Percentiles rank a stretch among this genome's conserved stretches.
Conservation (phyloP, 352 stramenopile species). For the Globisporangium nagaii region DNA sequence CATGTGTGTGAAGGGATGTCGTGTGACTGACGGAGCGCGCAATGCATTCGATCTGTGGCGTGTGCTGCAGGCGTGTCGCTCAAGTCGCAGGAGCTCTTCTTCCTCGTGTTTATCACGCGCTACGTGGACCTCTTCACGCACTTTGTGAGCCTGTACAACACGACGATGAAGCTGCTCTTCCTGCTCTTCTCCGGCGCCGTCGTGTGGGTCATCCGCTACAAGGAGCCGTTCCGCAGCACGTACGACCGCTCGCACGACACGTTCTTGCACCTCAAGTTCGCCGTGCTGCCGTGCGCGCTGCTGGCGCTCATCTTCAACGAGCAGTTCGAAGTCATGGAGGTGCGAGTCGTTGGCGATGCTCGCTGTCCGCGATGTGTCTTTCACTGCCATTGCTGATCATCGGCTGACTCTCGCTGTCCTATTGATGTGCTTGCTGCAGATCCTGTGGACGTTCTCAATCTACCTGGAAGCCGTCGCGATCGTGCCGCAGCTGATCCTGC, state of each 20-base stretch:
- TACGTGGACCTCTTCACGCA: slow-evolving; percentile 99
- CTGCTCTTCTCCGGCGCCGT: slow-evolving; percentile 95
- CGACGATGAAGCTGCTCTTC: slow-evolving; percentile 98
- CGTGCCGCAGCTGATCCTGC: slow-evolving; percentile 98
- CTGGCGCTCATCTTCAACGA: slow-evolving; percentile 96
- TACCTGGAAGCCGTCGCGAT: slow-evolving; percentile 99
- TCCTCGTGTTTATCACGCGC: slow-evolving; percentile 97
- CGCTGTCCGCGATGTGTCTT: not conserved
- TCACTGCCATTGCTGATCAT: not conserved
- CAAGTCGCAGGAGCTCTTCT: slow-evolving; percentile 99
- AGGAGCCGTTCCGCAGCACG: slow-evolving; percentile 95
- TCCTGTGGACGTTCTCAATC: slow-evolving; percentile 99
- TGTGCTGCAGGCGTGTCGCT: slow-evolving; percentile 92
- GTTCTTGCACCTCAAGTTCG: slow-evolving; percentile 98
- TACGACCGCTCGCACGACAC: slow-evolving; percentile 99
- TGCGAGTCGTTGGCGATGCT: slow-evolving; percentile 3
- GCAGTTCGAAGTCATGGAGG: slow-evolving; percentile 85
- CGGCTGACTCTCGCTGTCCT: not conserved
- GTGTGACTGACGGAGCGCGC: not conserved
- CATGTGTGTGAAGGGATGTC: too few species aligned
- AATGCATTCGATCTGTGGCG: not conserved
- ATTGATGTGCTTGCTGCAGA: slow-evolving; percentile 24
- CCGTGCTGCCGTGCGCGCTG: slow-evolving; percentile 92
- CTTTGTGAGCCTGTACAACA: slow-evolving; percentile 97
- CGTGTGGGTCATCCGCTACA: slow-evolving; percentile 97